These are phyloP conservation scores for Schizosaccharomyces cryophilus DNA, from an alignment of 805 yeast species.

Conservation along the genomic window DNA sequence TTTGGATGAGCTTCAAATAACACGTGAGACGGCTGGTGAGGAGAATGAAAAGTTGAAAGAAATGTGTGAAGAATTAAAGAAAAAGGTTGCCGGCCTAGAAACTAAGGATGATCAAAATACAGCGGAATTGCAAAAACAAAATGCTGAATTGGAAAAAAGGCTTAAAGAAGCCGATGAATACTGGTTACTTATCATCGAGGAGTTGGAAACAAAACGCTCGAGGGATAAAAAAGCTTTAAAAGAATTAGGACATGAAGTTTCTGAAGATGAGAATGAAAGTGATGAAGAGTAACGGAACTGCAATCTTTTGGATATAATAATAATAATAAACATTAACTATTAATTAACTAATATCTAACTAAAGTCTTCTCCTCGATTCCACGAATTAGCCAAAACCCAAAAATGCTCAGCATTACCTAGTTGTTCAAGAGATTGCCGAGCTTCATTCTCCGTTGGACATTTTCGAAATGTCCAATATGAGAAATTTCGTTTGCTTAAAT, in stretches of 20 bases:
- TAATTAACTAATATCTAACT: not conserved
- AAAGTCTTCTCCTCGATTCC: not conserved
- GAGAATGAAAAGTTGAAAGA: too few relatives aligned
- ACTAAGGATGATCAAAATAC: not conserved
- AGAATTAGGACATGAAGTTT: conserved; percentile 6
- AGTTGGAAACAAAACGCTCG: not conserved
- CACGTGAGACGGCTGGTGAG: too few relatives aligned
- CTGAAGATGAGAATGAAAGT: conserved; percentile 4
- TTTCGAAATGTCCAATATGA: conserved; percentile 6
- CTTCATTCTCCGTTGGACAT: conserved; percentile 7
- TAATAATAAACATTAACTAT: not conserved
- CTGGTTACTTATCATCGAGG: not conserved
- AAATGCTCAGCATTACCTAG: conserved; percentile 5
- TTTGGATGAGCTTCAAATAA: too few relatives aligned
- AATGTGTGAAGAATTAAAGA: not conserved
- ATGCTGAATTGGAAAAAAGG: not conserved
- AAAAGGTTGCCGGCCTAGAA: not conserved
- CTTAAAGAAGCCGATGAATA: not conserved
- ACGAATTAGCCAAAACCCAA: conserved; percentile 8
- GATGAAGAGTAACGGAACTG: conserved; percentile 2
- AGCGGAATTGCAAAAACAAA: not conserved
- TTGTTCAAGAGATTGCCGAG: conserved; percentile 6
- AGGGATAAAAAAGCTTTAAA: not conserved
- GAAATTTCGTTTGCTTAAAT: conserved; percentile 8
- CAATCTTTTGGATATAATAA: not conserved